Evolutionary conservation across 1,284 basidiomycete genomes (phyloP).

Genomic region (Irpex lacteus): DNA sequence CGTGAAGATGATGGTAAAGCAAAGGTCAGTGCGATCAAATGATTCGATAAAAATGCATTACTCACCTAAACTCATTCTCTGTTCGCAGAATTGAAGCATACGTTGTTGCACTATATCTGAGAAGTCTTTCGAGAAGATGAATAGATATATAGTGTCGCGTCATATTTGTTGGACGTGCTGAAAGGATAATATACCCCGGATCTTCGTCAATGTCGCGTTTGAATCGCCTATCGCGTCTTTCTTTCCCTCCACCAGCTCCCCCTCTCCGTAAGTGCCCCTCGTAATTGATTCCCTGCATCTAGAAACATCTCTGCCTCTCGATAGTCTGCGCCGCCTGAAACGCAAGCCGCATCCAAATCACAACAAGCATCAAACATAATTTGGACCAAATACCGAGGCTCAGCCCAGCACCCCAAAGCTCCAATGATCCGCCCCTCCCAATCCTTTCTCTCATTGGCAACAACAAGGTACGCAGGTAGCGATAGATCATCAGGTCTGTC

Average conservation of each 20-base stretch:
- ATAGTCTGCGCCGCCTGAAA: too few relatives aligned
- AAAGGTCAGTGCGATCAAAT: conserved; percentile 32
- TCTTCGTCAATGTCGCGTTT: too few relatives aligned
- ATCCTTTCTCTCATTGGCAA: not conserved
- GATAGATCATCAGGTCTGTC: not conserved
- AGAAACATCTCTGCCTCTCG: too few relatives aligned
- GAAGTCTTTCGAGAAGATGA: not conserved
- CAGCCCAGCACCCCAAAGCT: not conserved
- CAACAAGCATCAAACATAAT: too few relatives aligned
- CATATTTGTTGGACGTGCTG: not conserved
- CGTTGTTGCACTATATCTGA: conserved; percentile 4
- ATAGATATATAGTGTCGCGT: not conserved
- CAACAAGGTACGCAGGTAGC: not conserved
- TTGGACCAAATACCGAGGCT: not conserved
- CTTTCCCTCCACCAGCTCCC: too few relatives aligned
- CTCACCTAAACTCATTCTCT: too few relatives aligned
- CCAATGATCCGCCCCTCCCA: not conserved
- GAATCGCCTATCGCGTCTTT: too few relatives aligned
- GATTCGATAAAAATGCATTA: not conserved
- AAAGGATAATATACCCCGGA: not conserved
- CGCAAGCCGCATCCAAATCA: too few relatives aligned
- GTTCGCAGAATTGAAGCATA: conserved; percentile 3
- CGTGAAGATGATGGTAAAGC: conserved; percentile 55
- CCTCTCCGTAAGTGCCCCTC: too few relatives aligned
- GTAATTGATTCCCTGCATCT: too few relatives aligned